phyloP scores from a whole-genome alignment of 805 yeast species.

The Wickerhamiella slavikovae region DNA sequence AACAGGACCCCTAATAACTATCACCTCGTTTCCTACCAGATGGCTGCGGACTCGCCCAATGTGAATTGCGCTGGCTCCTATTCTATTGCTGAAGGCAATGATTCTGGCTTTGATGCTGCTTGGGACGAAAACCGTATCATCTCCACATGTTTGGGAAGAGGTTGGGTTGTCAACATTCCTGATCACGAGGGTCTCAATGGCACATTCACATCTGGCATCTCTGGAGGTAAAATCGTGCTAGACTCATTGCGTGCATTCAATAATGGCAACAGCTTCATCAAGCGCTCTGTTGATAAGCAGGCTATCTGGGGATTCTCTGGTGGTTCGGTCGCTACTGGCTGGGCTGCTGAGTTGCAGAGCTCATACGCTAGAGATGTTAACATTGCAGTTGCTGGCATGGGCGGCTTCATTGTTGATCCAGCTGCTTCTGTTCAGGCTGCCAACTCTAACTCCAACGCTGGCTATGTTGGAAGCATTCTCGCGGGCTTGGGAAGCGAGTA shows the following conservation, averaged over 20 bases:
- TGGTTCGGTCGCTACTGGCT: slow-evolving; percentile 14
- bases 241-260: slow-evolving; percentile 15
- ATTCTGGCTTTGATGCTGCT: background rate
- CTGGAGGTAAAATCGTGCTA: slow-evolving; percentile 14
- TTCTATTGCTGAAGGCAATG: background rate
- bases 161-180: slow-evolving; percentile 11
- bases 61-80: slow-evolving; percentile 12
- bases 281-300: slow-evolving; percentile 1
- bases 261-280: slow-evolving; percentile 1
- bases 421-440: slow-evolving; percentile 5
- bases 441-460: slow-evolving; percentile 8
- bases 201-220: slow-evolving; percentile 11
- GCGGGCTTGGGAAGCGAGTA: slow-evolving; percentile 12
- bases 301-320: slow-evolving; percentile 14
- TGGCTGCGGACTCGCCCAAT: slow-evolving; percentile 9
- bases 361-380: slow-evolving; percentile 14
- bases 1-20: slow-evolving; percentile 4
- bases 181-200: slow-evolving; percentile 12
- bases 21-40: slow-evolving; percentile 10
- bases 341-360: slow-evolving; percentile 13
- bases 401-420: slow-evolving; percentile 10
- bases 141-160: too few relatives aligned
- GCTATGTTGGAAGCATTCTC: slow-evolving; percentile 11
- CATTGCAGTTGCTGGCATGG: slow-evolving; percentile 12
- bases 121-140: slow-evolving; percentile 4